These are phyloP conservation scores for Fusarium agapanthi DNA, from an alignment of 2,329 filamentous ascomycete species.

Conservation along the genomic window DNA sequence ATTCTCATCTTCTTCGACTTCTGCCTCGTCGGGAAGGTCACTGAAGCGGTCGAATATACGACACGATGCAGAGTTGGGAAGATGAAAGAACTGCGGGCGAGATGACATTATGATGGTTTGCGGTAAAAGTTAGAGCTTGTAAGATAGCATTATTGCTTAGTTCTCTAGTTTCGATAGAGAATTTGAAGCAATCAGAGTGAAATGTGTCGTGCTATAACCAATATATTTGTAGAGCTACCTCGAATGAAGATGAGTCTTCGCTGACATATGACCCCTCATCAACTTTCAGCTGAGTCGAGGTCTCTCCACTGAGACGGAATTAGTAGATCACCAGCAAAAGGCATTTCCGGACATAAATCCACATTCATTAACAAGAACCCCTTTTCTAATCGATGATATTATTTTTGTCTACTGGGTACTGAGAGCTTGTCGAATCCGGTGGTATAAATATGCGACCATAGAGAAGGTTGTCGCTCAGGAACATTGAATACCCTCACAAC, in stretches of 20 bases:
- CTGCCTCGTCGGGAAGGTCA: slow-evolving; percentile 29
- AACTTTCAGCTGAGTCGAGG: not conserved
- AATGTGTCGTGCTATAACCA: not conserved
- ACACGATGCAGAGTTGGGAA: slow-evolving; percentile 32
- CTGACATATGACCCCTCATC: slow-evolving; percentile 4
- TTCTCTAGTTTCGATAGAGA: rapidly evolving
- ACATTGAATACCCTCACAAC: not conserved
- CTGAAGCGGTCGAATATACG: slow-evolving; percentile 45
- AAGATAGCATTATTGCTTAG: not conserved
- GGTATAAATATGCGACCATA: not conserved
- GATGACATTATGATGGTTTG: slow-evolving; percentile 5
- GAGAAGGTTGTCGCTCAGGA: not conserved
- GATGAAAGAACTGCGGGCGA: slow-evolving; percentile 21
- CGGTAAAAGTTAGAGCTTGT: not conserved
- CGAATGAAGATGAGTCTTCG: slow-evolving; percentile 8
- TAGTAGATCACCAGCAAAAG: not conserved
- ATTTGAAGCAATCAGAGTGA: not conserved
- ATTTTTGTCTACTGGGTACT: too few relatives aligned
- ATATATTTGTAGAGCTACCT: not conserved
- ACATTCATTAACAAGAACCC: not conserved
- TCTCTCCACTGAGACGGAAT: not conserved
- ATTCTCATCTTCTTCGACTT: slow-evolving; percentile 33
- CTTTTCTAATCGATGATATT: not conserved
- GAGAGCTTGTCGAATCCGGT: not conserved
- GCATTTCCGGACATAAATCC: not conserved